Evolutionary conservation across 2,329 filamentous ascomycete species (phyloP).

Genomic region (Talaromyces rugulosus): DNA sequence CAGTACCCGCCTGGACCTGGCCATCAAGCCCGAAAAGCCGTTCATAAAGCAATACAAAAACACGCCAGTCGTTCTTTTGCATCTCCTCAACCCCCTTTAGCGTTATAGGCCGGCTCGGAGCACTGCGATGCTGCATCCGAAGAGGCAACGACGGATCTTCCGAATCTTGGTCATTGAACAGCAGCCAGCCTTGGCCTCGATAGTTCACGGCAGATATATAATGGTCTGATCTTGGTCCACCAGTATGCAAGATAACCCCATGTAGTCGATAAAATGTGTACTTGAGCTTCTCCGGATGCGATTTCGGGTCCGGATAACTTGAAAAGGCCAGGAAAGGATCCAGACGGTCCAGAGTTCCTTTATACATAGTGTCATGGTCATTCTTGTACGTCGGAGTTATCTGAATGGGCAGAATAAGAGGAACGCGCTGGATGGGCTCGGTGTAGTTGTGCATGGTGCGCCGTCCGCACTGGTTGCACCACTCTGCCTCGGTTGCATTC

Average conservation of each 20-base stretch:
- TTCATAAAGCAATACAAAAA: conserved; percentile 4
- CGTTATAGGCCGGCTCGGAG: background rate
- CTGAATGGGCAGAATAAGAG: conserved; percentile 4
- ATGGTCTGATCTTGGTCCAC: conserved; percentile 16
- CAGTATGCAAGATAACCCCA: conserved; percentile 21
- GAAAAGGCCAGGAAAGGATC: conserved; percentile 4
- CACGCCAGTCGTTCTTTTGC: background rate
- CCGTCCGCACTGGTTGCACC: background rate
- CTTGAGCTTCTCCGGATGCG: background rate
- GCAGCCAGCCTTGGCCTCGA: conserved; percentile 15
- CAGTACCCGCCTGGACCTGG: background rate
- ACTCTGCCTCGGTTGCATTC: background rate
- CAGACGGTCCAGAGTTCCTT: background rate
- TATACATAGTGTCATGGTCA: too few species aligned
- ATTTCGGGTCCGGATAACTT: background rate
- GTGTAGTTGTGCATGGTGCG: background rate
- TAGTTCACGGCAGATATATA: conserved; percentile 12
- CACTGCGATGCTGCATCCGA: too few species aligned
- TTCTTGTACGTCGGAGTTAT: background rate
- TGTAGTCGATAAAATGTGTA: conserved; percentile 22
- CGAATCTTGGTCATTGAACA: conserved; percentile 9
- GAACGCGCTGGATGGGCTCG: background rate
- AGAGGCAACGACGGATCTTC: background rate
- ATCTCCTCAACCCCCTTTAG: background rate
- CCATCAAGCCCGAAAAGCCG: background rate